Base-by-base conservation (phyloP, 1,284 basidiomycete species). In the Fomitopsis schrenkii region DNA sequence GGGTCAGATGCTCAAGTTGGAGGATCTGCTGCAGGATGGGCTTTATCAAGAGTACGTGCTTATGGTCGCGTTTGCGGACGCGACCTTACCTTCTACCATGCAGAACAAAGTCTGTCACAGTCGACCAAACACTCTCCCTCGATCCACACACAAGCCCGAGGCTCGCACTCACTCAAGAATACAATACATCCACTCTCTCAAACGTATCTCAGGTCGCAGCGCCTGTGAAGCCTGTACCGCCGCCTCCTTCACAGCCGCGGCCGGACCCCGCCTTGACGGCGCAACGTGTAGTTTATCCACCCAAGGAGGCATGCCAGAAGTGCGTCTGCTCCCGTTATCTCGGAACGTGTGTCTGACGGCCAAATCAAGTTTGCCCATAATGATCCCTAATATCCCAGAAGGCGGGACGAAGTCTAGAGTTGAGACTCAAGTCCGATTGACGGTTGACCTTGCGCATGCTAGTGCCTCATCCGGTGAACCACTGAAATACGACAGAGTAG, bases 321-420 rank as follows among this genome's bases (percentile, higher is more conserved):
- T 92, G 63, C 53, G 85, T 59, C 5, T 7, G 36, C 36, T n/a
- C n/a, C 15, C 55, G 26, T 35, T 38, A 40, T 45, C n/a, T 56
- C 26, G 35, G 35, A 58, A 62, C 55, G 60, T 28, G 35, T 54
- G 8, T 33, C 52, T 54, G 52, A 54, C 8, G 15, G 9, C n/a
- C 14, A 1, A 2, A 4, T 63, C 12, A 64, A 92, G 89, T 68
- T 82, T 93, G 60, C 82, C 88, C 30, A 88, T 94, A 66, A 79
- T 94, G 71, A 87, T 95, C 41, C 90, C 94, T 44, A 94, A 88
- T 68, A 85, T 97, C 46, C 93, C 94, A 9, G 83, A 88, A 66
- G 77, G 80, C 44, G 95, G 94, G 30, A 91, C 94, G n/a, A 96
- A 97, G 76, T 95, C 93, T 56, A 86, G 95, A 28, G 95, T 97